Conservation (phyloP, 305 asterid genomes). For the Rubia balearica region DNA sequence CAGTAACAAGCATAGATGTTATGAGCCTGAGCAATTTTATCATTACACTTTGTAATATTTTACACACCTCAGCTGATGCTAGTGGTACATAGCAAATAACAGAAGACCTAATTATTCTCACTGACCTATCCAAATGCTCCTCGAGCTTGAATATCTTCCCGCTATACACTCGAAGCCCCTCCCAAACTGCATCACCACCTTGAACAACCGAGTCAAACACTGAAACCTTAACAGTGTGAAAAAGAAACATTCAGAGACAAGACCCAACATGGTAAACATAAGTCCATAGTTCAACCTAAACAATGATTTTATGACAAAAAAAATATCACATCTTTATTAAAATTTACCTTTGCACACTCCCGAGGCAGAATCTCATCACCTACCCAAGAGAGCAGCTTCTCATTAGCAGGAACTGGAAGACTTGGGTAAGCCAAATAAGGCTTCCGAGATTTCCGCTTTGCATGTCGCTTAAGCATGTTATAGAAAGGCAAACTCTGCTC, state of each 20-base stretch:
- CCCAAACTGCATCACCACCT: constrained; percentile 99
- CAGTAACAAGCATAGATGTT: not conserved
- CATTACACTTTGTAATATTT: not conserved
- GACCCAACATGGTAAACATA: constrained; percentile 9
- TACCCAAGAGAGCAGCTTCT: constrained; percentile 88
- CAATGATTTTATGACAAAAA: not conserved
- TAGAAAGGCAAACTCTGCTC: constrained; percentile 86
- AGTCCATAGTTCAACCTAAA: not conserved
- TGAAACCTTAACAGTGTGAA: constrained; percentile 56
- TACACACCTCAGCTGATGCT: not conserved
- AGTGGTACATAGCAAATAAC: constrained; percentile 1
- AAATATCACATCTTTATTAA: constrained; percentile 11
- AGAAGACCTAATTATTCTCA: constrained; percentile 6
- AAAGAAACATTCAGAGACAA: constrained; percentile 13
- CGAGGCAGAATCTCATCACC: constrained; percentile 84
- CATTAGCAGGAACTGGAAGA: constrained; percentile 74
- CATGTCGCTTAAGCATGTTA: constrained; percentile 55
- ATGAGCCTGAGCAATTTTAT: not conserved
- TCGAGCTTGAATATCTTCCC: constrained; percentile 90
- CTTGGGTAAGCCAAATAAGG: constrained; percentile 31
- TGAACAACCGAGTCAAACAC: constrained; percentile 92
- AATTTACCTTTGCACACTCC: constrained; percentile 66
- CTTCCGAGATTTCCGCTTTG: constrained; percentile 28
- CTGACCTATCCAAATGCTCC: constrained; percentile 89
- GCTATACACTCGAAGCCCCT: constrained; percentile 76